Conservation (phyloP, 345 rosid genomes). For the Garcia nutans region DNA sequence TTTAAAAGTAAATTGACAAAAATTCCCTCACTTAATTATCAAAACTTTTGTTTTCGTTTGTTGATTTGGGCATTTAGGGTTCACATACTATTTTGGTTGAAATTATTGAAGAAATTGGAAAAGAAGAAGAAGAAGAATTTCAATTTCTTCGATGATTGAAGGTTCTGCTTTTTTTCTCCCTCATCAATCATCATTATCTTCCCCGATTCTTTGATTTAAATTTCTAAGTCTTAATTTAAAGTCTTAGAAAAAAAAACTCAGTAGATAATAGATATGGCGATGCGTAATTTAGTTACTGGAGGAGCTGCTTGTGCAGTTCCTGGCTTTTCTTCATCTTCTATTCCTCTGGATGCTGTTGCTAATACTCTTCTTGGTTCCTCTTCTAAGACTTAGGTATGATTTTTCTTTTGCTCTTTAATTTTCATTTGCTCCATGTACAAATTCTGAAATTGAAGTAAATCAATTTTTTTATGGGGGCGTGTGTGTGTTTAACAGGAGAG, state of each 20-base stretch:
- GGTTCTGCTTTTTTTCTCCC: background rate
- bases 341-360: conserved; percentile 92
- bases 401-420: conserved; percentile 1
- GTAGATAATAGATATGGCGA: conserved; percentile 55
- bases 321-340: conserved; percentile 86
- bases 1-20: too few species aligned
- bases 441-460: background rate
- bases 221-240: too few species aligned
- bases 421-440: background rate
- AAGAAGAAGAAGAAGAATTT: too few species aligned
- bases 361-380: conserved; percentile 89
- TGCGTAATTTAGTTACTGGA: conserved; percentile 89
- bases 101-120: too few species aligned
- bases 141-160: too few species aligned
- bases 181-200: too few species aligned
- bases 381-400: conserved; percentile 74
- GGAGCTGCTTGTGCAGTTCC: conserved; percentile 97
- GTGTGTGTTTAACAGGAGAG: conserved; percentile 50
- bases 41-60: too few species aligned
- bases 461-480: background rate
- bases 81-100: too few species aligned
- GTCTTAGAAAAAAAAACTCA: background rate
- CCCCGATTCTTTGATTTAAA: background rate
- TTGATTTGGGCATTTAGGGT: too few species aligned
- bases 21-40: too few species aligned